These are phyloP conservation scores for Stevia rebaudiana DNA, from an alignment of 140 eudicot species.

Conservation along the genomic window DNA sequence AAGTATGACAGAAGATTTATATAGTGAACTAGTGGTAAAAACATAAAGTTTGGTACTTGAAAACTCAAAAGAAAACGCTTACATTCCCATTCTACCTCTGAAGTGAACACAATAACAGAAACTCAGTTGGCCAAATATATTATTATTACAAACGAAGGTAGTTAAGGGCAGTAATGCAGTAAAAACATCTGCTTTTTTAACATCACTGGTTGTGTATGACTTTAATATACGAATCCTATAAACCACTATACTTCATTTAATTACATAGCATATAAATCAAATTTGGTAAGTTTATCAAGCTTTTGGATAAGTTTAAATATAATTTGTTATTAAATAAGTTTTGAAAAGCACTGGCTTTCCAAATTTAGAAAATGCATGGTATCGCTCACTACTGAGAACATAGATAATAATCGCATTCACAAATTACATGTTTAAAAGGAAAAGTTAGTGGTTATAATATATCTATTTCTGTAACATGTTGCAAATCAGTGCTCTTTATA, in stretches of 20 bases:
- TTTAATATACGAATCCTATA: not conserved
- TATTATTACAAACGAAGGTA: not conserved
- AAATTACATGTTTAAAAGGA: conserved; percentile 7
- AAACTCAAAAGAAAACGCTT: not conserved
- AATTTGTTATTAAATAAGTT: not conserved
- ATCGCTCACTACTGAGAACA: not conserved
- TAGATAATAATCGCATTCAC: not conserved
- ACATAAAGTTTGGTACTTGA: conserved; percentile 7
- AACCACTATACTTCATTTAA: conserved; percentile 9
- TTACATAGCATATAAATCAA: not conserved
- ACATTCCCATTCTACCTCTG: conserved; percentile 7
- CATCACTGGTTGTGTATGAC: conserved; percentile 5
- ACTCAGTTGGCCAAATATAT: not conserved
- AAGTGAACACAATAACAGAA: not conserved
- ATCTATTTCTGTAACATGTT: not conserved
- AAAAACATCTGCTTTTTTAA: not conserved
- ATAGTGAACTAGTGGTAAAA: not conserved
- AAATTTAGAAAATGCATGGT: conserved; percentile 8
- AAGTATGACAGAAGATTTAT: conserved; percentile 3
- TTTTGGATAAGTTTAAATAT: not conserved
- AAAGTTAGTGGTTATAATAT: conserved; percentile 1
- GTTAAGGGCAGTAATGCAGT: conserved; percentile 15
- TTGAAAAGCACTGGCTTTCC: conserved; percentile 13
- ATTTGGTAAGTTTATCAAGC: conserved; percentile 14
- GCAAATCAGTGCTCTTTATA: not conserved